Percentiles rank a stretch among this genome's conserved stretches.
These are phyloP conservation scores for Drosera spatulata DNA, from an alignment of 179 eudicot genomes.

Conservation along the genomic window DNA sequence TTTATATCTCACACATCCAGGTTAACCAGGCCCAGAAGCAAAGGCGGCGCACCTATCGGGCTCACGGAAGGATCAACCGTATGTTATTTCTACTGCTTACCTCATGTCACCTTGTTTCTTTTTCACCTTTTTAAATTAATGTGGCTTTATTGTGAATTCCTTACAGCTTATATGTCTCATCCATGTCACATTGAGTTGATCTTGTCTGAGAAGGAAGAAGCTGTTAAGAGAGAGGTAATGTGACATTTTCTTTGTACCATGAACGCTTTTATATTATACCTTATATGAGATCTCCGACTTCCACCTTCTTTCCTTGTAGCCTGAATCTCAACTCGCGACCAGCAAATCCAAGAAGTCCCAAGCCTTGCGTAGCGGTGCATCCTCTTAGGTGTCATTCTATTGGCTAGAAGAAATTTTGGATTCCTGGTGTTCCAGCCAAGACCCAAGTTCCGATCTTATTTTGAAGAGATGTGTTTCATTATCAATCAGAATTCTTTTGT, in stretches of 20 bases:
- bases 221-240: conserved; percentile 29
- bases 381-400: not conserved
- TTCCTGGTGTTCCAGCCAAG: no score
- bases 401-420: no score
- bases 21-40: conserved; percentile 79
- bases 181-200: conserved; percentile 36
- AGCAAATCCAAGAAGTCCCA: conserved; percentile 19
- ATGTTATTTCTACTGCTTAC: conserved; percentile 1
- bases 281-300: no score
- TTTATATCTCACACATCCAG: conserved; percentile 64
- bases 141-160: no score
- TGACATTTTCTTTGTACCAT: not conserved
- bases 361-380: not conserved
- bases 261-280: no score
- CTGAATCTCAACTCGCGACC: conserved; percentile 17
- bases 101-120: no score
- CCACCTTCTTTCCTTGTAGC: not conserved
- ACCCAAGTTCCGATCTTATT: no score
- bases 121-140: no score
- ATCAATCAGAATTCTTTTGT: no score
- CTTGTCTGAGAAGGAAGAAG: conserved; percentile 31
- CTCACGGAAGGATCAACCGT: conserved; percentile 80
- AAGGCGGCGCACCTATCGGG: conserved; percentile 79
- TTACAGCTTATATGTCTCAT: conserved; percentile 34
- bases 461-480: no score